A percentile compares a stretch with the other conserved stretches of the same genome.
phyloP scores from a whole-genome alignment of 352 stramenopile species.

The Pythium dissotocum region DNA sequence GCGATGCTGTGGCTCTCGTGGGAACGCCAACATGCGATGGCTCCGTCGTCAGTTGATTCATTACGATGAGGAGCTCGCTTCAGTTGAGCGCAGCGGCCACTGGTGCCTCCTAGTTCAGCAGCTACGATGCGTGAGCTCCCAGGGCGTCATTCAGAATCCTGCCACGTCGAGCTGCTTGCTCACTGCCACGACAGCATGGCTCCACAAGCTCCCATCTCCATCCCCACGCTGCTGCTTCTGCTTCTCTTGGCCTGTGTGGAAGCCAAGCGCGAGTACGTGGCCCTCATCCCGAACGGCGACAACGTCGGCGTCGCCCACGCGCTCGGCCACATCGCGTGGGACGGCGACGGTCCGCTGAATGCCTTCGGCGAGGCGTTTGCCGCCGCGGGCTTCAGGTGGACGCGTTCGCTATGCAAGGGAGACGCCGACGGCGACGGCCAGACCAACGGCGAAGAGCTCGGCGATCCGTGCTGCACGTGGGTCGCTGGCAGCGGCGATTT shows the following conservation, averaged over 20 bases:
- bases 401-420: slow-evolving; percentile 45
- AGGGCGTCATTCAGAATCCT: not conserved
- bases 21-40: not conserved
- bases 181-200: not conserved
- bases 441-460: slow-evolving; percentile 84
- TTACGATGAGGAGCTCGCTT: not conserved
- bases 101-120: not conserved
- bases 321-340: slow-evolving; percentile 58
- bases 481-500: slow-evolving; percentile 12
- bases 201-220: not conserved
- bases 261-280: slow-evolving; percentile 21
- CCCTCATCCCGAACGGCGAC: slow-evolving; percentile 24
- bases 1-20: not conserved
- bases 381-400: slow-evolving; percentile 49
- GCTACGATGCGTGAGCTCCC: not conserved
- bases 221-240: not conserved
- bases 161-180: not conserved
- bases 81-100: not conserved
- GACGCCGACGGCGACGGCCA: slow-evolving; percentile 83
- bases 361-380: slow-evolving; percentile 69
- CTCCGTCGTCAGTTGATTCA: not conserved
- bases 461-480: slow-evolving; percentile 85
- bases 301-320: slow-evolving; percentile 24
- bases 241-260: not conserved
- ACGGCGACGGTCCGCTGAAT: slow-evolving; percentile 47